Evolutionary conservation across 2,329 filamentous ascomycete species (phyloP), one percentile per base, ranked within the genome.

Genomic region (Xylariaceae sp.): DNA sequence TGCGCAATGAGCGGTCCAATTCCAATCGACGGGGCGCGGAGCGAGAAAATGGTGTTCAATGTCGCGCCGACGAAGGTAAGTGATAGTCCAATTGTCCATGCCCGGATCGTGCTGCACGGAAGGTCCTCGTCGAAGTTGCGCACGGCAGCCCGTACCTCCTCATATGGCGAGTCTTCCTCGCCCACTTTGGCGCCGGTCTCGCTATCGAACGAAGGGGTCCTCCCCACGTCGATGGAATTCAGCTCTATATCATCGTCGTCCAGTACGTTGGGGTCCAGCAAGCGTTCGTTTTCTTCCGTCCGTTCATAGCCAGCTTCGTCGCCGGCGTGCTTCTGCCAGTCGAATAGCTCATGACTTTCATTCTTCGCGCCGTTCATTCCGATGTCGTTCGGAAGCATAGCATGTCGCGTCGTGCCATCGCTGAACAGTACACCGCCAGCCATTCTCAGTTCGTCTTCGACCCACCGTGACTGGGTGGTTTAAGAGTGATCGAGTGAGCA

Each of bases 41-140:
- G 76, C 2, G 80, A 88, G 69, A 86, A 85, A 53, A 88, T 74
- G 4, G 84, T 86, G 70, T 88, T 88, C 75, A 81, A 81, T 5
- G 77, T 82, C 4, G 84, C 82, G 10, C 84, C 83, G 5, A 85
- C 53, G 1, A 83, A 73, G 9, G 84, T 82, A 30, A 87, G 76
- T 3, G 73, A 63, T 55, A 87, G 65, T 2, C 85, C 85, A 61
- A 88, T 86, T 1, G 77, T 77, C 85, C 85, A 88, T 15, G 84
- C 85, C 48, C 85, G 79, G 35, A 87, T 74, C 0, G 86, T 88
- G 69, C 86, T 88, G 73, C 83, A 86, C 0, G 85, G 86, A 30
- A 87, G 69, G 51, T 85, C 81, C 65, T 88, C 82, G 69, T 88
- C 85, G 65, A 82, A 83, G 69, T 87, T 87, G 55, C 77, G 77